These are phyloP conservation scores for Chlamydomonas asymmetrica DNA, from an alignment of 139 green algal genomes.

Conservation along the genomic window DNA sequence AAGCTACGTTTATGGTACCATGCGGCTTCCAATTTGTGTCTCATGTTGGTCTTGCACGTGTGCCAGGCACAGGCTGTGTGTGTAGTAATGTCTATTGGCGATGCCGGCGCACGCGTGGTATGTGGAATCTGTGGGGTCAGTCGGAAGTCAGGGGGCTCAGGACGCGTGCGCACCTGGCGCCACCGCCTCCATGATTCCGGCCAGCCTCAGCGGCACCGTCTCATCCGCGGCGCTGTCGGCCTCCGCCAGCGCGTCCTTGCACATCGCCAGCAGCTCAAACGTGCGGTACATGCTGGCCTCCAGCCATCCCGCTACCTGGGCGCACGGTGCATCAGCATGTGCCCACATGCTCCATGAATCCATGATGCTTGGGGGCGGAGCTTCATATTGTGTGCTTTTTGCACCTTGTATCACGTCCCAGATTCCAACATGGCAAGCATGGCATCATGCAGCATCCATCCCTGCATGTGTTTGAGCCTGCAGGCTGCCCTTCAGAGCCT, in stretches of 20 bases:
- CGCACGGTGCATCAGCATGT: not conserved
- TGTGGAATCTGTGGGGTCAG: not conserved
- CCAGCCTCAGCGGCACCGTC: not conserved
- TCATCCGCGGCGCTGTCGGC: not conserved
- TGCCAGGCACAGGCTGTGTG: not conserved
- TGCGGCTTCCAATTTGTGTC: not conserved
- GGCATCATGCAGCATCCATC: too few relatives aligned
- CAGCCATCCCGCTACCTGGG: not conserved
- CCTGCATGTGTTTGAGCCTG: too few relatives aligned
- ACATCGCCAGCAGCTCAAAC: conserved; percentile 8
- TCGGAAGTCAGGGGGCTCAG: not conserved
- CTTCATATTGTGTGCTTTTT: not conserved
- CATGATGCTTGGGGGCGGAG: conserved; percentile 2
- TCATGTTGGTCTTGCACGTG: not conserved
- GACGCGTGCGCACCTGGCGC: not conserved
- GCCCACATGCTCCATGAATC: not conserved
- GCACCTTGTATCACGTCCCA: too few relatives aligned
- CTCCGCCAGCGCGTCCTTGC: not conserved
- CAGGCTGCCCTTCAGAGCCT: too few relatives aligned
- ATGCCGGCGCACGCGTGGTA: not conserved
- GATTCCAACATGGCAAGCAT: too few relatives aligned
- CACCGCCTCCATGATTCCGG: conserved; percentile 3
- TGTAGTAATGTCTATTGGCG: not conserved
- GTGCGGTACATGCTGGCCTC: not conserved
- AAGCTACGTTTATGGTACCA: not conserved